Evolutionary conservation across 2,329 filamentous ascomycete genomes (phyloP).

Genomic region (Phyllosticta citribraziliensis): DNA sequence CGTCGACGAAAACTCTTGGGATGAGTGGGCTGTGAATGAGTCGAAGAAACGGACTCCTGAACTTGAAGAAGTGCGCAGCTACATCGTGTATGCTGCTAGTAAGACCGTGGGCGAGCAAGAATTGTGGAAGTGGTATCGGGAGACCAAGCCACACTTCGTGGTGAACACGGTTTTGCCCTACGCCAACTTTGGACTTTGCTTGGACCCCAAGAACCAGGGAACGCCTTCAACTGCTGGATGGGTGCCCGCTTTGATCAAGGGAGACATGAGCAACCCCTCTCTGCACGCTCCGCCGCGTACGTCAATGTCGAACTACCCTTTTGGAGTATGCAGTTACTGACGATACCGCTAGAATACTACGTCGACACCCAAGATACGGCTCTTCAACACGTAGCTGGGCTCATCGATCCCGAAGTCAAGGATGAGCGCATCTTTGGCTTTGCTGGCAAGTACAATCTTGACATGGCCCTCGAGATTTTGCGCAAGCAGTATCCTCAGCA

Average conservation of each 20-base stretch:
- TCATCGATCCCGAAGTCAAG: slow-evolving; percentile 12
- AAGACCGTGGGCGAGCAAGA: slow-evolving; percentile 34
- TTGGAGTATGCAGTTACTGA: not conserved
- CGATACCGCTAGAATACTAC: slow-evolving; percentile 9
- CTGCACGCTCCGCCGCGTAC: not conserved
- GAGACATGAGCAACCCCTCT: slow-evolving; percentile 1
- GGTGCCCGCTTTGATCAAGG: slow-evolving; percentile 12
- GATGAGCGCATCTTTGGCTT: slow-evolving; percentile 15
- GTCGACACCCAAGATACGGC: slow-evolving; percentile 17
- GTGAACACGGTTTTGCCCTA: slow-evolving; percentile 22
- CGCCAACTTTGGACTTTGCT: slow-evolving; percentile 13
- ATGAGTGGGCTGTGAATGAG: slow-evolving; percentile 20
- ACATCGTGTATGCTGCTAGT: slow-evolving; percentile 29
- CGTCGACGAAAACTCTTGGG: slow-evolving; percentile 21
- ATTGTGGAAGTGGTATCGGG: slow-evolving; percentile 33
- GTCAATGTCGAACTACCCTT: not conserved
- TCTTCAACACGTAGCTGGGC: slow-evolving; percentile 15
- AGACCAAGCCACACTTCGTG: slow-evolving; percentile 30
- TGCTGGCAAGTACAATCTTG: slow-evolving; percentile 12
- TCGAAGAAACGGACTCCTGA: slow-evolving; percentile 21
- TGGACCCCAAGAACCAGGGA: slow-evolving; percentile 13
- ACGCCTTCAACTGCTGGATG: slow-evolving; percentile 13
- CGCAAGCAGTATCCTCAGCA: slow-evolving; percentile 1
- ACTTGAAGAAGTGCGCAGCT: not conserved
- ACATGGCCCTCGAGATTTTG: slow-evolving; percentile 13